Evolutionary conservation across 805 yeast species (phyloP).

Genomic region (Lipomyces mesembrius): DNA sequence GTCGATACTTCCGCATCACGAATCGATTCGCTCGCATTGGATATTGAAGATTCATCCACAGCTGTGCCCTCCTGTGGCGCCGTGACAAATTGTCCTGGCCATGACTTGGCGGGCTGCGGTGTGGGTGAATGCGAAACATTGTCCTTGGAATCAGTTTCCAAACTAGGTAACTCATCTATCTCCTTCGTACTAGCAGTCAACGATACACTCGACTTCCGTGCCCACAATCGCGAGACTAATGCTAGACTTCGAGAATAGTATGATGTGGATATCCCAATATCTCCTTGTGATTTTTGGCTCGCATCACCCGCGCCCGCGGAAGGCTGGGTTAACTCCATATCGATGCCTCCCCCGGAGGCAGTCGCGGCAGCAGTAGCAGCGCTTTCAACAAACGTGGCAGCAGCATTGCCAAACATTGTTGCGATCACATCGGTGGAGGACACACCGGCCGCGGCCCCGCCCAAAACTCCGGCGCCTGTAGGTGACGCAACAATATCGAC

Average conservation of each 20-base stretch:
- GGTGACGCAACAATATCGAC: conserved; percentile 3
- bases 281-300: background rate
- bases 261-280: background rate
- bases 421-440: background rate
- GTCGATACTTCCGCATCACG: background rate
- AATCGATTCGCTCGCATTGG: background rate
- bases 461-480: conserved; percentile 8
- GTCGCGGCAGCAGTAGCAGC: conserved; percentile 13
- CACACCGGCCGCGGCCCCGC: conserved; percentile 4
- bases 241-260: background rate
- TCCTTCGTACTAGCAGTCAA: background rate
- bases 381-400: conserved; percentile 12
- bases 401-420: conserved; percentile 16
- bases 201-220: background rate
- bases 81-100: background rate
- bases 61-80: background rate
- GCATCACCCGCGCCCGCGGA: background rate
- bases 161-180: background rate
- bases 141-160: background rate
- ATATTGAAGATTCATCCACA: background rate
- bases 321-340: background rate
- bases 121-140: background rate
- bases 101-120: background rate
- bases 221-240: background rate
- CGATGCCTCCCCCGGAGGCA: background rate